Evolutionary conservation across 1,139 yeast species (phyloP), one percentile per base, ranked within the genome.

Genomic region (Eremothecium coryli): DNA sequence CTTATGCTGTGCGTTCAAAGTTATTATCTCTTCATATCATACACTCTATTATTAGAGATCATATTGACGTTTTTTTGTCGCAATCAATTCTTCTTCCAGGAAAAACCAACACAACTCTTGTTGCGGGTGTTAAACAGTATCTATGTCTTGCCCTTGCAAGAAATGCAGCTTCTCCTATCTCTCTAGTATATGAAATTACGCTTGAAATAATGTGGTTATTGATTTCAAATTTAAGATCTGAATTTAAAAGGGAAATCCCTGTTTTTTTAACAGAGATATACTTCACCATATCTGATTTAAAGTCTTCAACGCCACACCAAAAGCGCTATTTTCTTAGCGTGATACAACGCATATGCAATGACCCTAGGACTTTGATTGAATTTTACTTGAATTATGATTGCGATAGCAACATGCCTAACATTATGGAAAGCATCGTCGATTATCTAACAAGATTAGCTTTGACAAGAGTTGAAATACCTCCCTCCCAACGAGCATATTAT

Each of bases 301-400:
- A 78, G 50, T 76, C 94, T 1, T 82, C 96, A 1, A 85, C 96
- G 0, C 65, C 86, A 7, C 96, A 90, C 54, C 98, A 90, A 60
- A 88, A 90, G 58, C 71, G 93, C 50, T 88, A 85, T 49, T 72
- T 90, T 43, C 65, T 93, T 43, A 74, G 82, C 9, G 71, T 90
- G 14, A 69, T 93, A 21, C 82, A 82, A 48, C 70, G 93, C 44
- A 61, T 90, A 29, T 82, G 95, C 54, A 76, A 76, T 43, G 95
- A 90, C 57, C 94, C 97, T 23, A 70, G 95, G 44, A 81, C 93
- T 23, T 66, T 93, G 40, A 85, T 93, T 40, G 99, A 93, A 59
- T 75, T 90, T 43, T 93, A 88, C 54, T 70, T 93, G 50, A 93
- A 93, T 57, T 93, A 90, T 58, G 99, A 93, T 58, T 93, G 99